phyloP scores from a whole-genome alignment of 208 protist genomes.

The Trypanosoma congolense region DNA sequence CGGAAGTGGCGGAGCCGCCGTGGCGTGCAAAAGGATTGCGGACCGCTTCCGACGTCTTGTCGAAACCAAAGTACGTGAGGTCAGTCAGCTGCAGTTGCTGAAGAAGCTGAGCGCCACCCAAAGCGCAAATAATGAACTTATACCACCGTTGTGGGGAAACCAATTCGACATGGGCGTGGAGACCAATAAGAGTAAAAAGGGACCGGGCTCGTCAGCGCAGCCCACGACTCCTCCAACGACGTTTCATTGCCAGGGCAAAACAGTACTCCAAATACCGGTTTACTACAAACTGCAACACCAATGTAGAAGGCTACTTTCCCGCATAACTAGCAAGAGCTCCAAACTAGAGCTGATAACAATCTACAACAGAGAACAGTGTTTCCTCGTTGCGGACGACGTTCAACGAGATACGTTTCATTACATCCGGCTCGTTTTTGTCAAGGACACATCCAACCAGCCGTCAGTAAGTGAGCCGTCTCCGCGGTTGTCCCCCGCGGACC shows the following conservation, averaged over 20 bases:
- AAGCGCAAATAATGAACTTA: slow-evolving; percentile 69
- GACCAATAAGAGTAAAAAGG: slow-evolving; percentile 2
- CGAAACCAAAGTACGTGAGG: slow-evolving; percentile 54
- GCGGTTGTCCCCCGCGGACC: slow-evolving; percentile 39
- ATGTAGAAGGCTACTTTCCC: slow-evolving; percentile 68
- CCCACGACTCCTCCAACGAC: slow-evolving; percentile 2
- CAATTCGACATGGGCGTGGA: slow-evolving; percentile 45
- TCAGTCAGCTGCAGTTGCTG: slow-evolving; percentile 80
- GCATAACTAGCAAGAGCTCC: slow-evolving; percentile 64
- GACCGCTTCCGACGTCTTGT: slow-evolving; percentile 47
- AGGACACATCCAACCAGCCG: slow-evolving; percentile 47
- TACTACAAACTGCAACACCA: slow-evolving; percentile 91
- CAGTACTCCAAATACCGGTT: slow-evolving; percentile 72
- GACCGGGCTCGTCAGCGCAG: slow-evolving; percentile 9
- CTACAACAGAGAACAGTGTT: slow-evolving; percentile 85
- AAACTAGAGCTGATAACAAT: slow-evolving; percentile 79
- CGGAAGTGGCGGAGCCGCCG: slow-evolving; percentile 17
- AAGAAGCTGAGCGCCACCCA: slow-evolving; percentile 82
- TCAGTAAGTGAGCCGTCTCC: slow-evolving; percentile 45
- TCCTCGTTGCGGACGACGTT: slow-evolving; percentile 77
- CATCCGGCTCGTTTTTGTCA: slow-evolving; percentile 81
- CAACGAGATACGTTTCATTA: slow-evolving; percentile 84
- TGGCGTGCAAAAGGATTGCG: slow-evolving; percentile 21
- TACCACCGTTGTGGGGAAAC: slow-evolving; percentile 74
- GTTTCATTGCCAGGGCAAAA: slow-evolving; percentile 60